A percentile compares a stretch with the other conserved stretches of the same genome.
Evolutionary conservation across 148 eudicot species (phyloP).

Genomic region (Camellia lanceoleosa): DNA sequence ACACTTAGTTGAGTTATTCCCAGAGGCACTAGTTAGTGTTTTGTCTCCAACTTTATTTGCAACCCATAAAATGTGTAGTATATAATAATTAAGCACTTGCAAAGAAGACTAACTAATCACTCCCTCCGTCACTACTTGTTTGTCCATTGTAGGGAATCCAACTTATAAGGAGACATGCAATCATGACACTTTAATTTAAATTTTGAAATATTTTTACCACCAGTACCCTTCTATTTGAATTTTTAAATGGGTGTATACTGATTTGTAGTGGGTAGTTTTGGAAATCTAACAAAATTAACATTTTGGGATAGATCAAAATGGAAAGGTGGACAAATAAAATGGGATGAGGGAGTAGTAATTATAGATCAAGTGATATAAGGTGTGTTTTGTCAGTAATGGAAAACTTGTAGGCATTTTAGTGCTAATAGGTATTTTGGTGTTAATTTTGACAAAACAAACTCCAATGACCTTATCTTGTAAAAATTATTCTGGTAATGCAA

Average conservation of each 20-base stretch:
- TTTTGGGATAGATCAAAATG: no score
- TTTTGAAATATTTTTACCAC: no score
- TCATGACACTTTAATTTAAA: no score
- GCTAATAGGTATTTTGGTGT: neutral
- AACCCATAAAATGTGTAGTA: neutral
- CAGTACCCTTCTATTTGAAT: no score
- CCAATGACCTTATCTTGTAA: neutral
- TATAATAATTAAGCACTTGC: neutral
- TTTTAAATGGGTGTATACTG: no score
- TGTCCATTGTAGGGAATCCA: no score
- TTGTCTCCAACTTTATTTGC: conserved; percentile 1
- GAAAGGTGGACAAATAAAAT: no score
- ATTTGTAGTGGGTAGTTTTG: no score
- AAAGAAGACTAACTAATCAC: neutral
- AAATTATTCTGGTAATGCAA: neutral
- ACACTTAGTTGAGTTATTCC: neutral
- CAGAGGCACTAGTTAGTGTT: neutral
- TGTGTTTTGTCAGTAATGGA: neutral
- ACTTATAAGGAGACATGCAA: no score
- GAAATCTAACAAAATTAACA: no score
- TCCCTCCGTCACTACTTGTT: no score
- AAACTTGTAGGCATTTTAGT: neutral
- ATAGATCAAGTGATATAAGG: neutral
- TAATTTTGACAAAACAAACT: neutral
- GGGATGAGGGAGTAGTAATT: neutral